Conservation (phyloP, 1,284 basidiomycete genomes). For the Ganoderma sinense region DNA sequence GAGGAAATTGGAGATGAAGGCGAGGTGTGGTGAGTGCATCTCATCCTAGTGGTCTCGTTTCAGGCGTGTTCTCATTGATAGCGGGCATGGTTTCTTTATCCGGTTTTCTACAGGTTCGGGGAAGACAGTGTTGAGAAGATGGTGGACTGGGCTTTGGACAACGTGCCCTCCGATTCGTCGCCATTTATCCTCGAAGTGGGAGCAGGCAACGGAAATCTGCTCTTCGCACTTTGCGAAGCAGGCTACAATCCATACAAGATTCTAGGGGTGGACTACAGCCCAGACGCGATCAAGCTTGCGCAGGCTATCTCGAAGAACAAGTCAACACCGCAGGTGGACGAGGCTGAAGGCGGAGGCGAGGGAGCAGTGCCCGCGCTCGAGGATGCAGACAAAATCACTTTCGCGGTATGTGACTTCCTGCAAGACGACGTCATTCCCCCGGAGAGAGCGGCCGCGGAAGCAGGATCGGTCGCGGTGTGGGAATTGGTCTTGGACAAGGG, state of each 20-base stretch:
- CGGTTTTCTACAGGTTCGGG: slow-evolving; percentile 72
- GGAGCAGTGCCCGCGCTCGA: not conserved
- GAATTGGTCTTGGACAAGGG: slow-evolving; percentile 82
- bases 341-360: slow-evolving; percentile 15
- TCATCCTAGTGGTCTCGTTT: not conserved
- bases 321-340: slow-evolving; percentile 24
- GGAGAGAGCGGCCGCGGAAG: slow-evolving; percentile 29
- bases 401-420: slow-evolving; percentile 69
- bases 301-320: slow-evolving; percentile 57
- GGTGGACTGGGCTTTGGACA: slow-evolving; percentile 69
- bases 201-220: slow-evolving; percentile 85
- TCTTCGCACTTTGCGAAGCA: slow-evolving; percentile 76
- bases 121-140: slow-evolving; percentile 84
- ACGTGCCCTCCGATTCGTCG: slow-evolving; percentile 55
- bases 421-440: slow-evolving; percentile 48
- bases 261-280: slow-evolving; percentile 86
- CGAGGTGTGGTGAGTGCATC: slow-evolving; percentile 75
- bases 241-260: slow-evolving; percentile 65
- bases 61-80: no score
- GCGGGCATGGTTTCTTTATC: not conserved
- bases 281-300: slow-evolving; percentile 72
- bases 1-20: slow-evolving; percentile 88
- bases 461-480: slow-evolving; percentile 48
- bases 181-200: slow-evolving; percentile 78
- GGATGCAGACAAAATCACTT: slow-evolving; percentile 49